Evolutionary conservation across 345 rosid species (phyloP).

Genomic region (Eucalyptus marginata): DNA sequence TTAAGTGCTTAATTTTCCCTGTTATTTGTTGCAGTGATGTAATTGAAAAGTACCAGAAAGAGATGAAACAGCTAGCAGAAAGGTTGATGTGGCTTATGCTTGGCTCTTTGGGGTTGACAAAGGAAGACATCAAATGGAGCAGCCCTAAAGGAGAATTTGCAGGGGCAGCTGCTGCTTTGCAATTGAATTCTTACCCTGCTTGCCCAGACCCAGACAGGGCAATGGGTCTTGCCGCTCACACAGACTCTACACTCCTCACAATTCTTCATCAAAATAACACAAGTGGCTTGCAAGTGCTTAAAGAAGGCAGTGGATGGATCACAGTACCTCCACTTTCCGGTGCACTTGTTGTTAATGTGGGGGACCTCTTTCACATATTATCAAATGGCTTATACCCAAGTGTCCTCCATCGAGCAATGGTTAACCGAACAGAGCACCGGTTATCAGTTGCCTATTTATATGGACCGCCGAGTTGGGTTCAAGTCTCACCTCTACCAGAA

Average conservation of each 20-base stretch:
- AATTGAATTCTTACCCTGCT: conserved; percentile 35
- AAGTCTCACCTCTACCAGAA: conserved; percentile 15
- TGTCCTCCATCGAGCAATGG: conserved; percentile 24
- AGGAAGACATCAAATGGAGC: conserved; percentile 23
- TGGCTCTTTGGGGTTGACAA: conserved; percentile 18
- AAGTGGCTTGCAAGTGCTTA: conserved; percentile 25
- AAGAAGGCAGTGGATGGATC: conserved; percentile 25
- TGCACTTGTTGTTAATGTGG: conserved; percentile 21
- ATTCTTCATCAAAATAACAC: conserved; percentile 23
- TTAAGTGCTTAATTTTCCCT: not conserved
- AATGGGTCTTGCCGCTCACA: conserved; percentile 44
- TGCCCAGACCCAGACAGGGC: conserved; percentile 41
- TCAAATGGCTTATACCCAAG: conserved; percentile 36
- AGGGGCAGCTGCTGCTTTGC: conserved; percentile 7
- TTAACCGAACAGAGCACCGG: conserved; percentile 13
- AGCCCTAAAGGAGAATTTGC: not conserved
- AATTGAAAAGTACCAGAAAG: conserved; percentile 13
- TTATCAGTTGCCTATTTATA: conserved; percentile 24
- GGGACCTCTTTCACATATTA: conserved; percentile 34
- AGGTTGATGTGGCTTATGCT: conserved; percentile 26
- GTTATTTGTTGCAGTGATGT: not conserved
- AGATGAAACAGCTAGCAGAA: conserved; percentile 17
- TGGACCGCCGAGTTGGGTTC: conserved; percentile 24
- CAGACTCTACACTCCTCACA: conserved; percentile 30
- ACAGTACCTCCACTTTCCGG: conserved; percentile 22